Evolutionary conservation across 768 basidiomycete genomes (phyloP).

Genomic region (Leucocoprinus birnbaumii): DNA sequence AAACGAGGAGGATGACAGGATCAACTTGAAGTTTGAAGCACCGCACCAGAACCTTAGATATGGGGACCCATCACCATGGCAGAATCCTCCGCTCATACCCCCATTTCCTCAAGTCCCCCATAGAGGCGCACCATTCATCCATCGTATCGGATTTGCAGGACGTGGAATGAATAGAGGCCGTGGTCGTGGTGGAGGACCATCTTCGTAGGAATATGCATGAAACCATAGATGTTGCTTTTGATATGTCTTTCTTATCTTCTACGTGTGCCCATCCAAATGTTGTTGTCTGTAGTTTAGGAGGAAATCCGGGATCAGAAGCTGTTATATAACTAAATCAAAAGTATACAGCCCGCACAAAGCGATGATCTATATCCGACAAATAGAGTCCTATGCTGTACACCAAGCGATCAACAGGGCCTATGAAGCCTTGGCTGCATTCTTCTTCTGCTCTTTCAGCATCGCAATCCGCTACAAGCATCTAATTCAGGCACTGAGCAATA

Average conservation of each 20-base stretch:
- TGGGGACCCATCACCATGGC: constrained; percentile 10
- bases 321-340: background rate
- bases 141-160: constrained; percentile 58
- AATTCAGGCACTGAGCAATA: background rate
- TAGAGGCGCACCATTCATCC: constrained; percentile 29
- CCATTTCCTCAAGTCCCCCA: constrained; percentile 15
- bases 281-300: background rate
- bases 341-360: background rate
- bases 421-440: constrained; percentile 35
- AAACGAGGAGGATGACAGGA: constrained; percentile 34
- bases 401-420: background rate
- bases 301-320: background rate
- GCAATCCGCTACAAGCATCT: constrained; percentile 58
- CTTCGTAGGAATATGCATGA: background rate
- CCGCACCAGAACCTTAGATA: background rate
- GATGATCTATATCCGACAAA: background rate
- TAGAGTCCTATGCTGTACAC: background rate
- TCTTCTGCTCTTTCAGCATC: constrained; percentile 80
- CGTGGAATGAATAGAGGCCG: constrained; percentile 31
- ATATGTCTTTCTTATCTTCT: background rate
- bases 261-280: background rate
- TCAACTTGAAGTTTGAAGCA: constrained; percentile 10
- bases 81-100: constrained; percentile 23
- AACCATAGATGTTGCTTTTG: background rate
- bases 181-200: background rate